Evolutionary conservation across 2,329 filamentous ascomycete genomes (phyloP).

Genomic region (Neonectria magnoliae): DNA sequence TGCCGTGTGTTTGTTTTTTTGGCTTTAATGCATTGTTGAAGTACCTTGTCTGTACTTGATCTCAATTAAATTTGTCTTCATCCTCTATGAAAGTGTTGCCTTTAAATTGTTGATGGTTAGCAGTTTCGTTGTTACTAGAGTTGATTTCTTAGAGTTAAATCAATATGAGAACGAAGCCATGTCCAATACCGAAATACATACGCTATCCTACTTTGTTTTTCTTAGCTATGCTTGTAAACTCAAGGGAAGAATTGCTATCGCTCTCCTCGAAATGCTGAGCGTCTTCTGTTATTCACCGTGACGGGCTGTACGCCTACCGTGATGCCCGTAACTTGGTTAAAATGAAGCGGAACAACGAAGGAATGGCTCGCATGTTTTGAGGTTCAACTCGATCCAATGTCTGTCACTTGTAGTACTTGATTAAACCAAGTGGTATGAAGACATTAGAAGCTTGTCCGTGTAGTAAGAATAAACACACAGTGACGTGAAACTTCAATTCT

Average conservation of each 20-base stretch:
- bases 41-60: slow-evolving; percentile 9
- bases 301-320: neutral
- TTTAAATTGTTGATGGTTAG: too few species aligned
- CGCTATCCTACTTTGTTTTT: too few species aligned
- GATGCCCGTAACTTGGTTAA: neutral
- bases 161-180: neutral
- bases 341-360: neutral
- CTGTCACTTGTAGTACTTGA: neutral
- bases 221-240: neutral
- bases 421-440: neutral
- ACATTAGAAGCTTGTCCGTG: neutral
- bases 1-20: slow-evolving; percentile 16
- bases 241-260: neutral
- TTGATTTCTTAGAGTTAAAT: too few species aligned
- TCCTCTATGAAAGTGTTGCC: too few species aligned
- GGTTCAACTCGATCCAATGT: neutral
- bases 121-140: too few species aligned
- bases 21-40: neutral
- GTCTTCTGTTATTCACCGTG: neutral
- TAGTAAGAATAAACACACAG: neutral
- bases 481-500: neutral
- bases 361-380: neutral
- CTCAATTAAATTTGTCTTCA: neutral
- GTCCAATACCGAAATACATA: neutral
- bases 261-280: neutral